phyloP scores from a whole-genome alignment of 2,329 filamentous ascomycete genomes.

The Penicillium nordicum region DNA sequence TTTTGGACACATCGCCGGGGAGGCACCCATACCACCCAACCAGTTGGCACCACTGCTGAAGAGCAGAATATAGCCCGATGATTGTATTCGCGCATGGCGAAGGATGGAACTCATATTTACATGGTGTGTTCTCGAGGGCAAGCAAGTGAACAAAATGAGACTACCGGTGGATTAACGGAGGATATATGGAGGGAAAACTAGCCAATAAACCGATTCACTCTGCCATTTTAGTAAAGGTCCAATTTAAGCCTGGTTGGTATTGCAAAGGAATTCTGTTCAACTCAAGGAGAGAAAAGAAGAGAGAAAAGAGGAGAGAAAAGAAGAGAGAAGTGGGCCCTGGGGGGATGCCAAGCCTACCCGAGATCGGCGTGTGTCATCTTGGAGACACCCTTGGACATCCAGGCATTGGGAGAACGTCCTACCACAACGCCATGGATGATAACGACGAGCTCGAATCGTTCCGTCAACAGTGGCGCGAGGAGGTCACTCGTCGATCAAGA shows the following conservation, averaged over 20 bases:
- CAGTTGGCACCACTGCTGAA: background rate
- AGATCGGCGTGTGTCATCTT: background rate
- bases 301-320: background rate
- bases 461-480: slow-evolving; percentile 79
- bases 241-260: background rate
- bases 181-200: background rate
- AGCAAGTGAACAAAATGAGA: background rate
- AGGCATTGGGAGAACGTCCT: background rate
- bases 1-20: too few species aligned
- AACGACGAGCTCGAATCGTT: slow-evolving; percentile 80
- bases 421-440: slow-evolving; percentile 36
- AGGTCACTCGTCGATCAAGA: slow-evolving; percentile 59
- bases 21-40: too few species aligned
- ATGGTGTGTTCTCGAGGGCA: background rate
- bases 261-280: background rate
- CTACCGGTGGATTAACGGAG: background rate
- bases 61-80: background rate
- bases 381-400: background rate
- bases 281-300: background rate
- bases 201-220: background rate
- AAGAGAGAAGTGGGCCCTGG: background rate
- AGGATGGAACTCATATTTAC: background rate
- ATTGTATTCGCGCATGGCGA: background rate
- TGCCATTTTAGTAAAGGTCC: background rate
- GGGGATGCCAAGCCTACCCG: background rate